Percentiles rank a stretch among this genome's conserved stretches.
Evolutionary conservation across 116 monocot genomes (phyloP).

Genomic region (Zostera marina): DNA sequence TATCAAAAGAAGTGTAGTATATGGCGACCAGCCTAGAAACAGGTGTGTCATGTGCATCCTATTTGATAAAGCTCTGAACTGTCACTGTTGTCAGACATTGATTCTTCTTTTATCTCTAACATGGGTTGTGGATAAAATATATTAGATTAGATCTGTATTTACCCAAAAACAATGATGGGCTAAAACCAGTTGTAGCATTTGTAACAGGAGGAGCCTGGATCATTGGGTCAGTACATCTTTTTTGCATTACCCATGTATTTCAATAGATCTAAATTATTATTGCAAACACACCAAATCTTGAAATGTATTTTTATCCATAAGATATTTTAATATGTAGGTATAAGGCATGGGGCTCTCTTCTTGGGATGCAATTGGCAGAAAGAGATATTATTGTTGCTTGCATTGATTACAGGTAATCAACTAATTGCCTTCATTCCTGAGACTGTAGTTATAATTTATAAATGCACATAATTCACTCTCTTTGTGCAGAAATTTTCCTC

Average conservation of each 20-base stretch:
- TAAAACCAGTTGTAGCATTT: conserved; percentile 81
- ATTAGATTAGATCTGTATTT: conserved; percentile 85
- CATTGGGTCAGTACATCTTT: conserved; percentile 54
- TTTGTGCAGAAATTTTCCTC: conserved; percentile 82
- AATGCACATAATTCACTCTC: not conserved
- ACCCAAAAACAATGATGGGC: conserved; percentile 29
- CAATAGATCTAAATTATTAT: not conserved
- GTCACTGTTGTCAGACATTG: not conserved
- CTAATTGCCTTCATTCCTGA: too few species aligned
- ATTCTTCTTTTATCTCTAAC: not conserved
- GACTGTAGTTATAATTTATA: too few species aligned
- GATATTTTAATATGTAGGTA: conserved; percentile 28
- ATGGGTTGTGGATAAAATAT: not conserved
- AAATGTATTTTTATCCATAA: not conserved
- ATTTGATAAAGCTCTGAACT: not conserved
- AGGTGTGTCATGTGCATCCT: conserved; percentile 19
- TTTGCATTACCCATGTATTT: not conserved
- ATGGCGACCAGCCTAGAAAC: conserved; percentile 89
- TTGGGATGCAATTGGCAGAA: conserved; percentile 82
- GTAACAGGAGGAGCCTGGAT: conserved; percentile 99
- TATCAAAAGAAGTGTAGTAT: conserved; percentile 74
- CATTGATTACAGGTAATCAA: conserved; percentile 79
- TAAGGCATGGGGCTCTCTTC: conserved; percentile 94
- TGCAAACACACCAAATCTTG: not conserved
- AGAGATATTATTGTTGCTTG: conserved; percentile 90